Conservation (phyloP, 1,139 yeast genomes). For the Pichia sp. region DNA sequence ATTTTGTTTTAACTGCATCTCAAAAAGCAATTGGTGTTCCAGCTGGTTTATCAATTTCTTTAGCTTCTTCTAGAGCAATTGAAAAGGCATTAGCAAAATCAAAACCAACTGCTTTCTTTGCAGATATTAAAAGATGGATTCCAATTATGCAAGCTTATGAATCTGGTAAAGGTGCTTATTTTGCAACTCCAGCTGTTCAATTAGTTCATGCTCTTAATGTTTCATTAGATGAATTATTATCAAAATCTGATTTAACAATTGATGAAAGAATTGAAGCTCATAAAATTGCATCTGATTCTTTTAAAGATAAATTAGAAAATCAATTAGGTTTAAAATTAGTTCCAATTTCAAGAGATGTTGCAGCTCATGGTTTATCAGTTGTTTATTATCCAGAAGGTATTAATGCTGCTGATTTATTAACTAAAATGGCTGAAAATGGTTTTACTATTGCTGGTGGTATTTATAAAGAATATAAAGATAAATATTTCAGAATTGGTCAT, state of each 20-base stretch:
- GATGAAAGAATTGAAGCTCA: conserved; percentile 62
- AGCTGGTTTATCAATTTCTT: conserved; percentile 78
- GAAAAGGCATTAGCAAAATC: conserved; percentile 49
- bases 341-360: conserved; percentile 49
- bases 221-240: conserved; percentile 67
- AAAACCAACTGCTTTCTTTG: conserved; percentile 56
- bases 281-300: conserved; percentile 51
- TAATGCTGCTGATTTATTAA: conserved; percentile 58
- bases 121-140: conserved; percentile 77
- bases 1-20: conserved; percentile 82
- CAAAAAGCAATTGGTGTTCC: conserved; percentile 96
- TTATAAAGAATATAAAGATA: conserved; percentile 70
- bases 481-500: conserved; percentile 91
- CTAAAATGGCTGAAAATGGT: conserved; percentile 56
- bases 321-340: conserved; percentile 62
- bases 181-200: conserved; percentile 93
- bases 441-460: conserved; percentile 87
- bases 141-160: conserved; percentile 89
- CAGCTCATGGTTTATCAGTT: conserved; percentile 87
- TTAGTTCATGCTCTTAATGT: conserved; percentile 74
- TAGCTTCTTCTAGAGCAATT: conserved; percentile 72
- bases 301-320: conserved; percentile 49
- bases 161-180: conserved; percentile 73
- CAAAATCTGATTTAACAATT: conserved; percentile 37
- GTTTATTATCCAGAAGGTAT: conserved; percentile 76